Base-by-base conservation (phyloP, 1,284 basidiomycete species). In the Ceraceosorus bombacis region DNA sequence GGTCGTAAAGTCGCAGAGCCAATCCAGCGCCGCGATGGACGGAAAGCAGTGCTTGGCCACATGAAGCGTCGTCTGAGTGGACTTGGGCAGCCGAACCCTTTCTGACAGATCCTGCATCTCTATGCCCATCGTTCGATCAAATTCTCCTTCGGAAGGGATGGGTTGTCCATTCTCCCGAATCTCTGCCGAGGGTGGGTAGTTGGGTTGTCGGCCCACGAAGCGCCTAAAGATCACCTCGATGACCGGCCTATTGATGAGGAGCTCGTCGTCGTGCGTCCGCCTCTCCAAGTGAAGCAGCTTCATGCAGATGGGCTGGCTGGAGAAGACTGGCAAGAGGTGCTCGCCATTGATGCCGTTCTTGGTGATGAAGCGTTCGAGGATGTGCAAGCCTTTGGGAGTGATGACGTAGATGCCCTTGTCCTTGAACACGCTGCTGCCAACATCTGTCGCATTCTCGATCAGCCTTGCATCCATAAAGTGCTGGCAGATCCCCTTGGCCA, bases 401-500 rank as follows among this genome's bases (percentile, higher is more conserved):
- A 96, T 84, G 73, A 89, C 84, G 80, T 92, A 99, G 61, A 97
- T 88, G 64, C 94, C 94, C 56, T 93, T 87, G 73, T 98, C 94
- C 81, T 96, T 96, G 87, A 98, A 98, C 51, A 88, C 82, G 71
- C 87, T 87, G 27, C 88, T 88, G 39, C 83, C 82, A 17, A 88
- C 86, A 79, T 98, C 95, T 15, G 89, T 86, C 10, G 92, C 93
- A 77, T 96, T 96, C 79, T 96, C 93, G 68, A 98, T 92, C 66
- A 98, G 83, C 63, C 92, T 88, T 55, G 94, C 93, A 68, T 98
- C 94, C 89, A 99, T 94, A 77, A 97, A 98, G 76, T 97, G 93
- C 80, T 98, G 94, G 80, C 91, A 91, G 85, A 98, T 97, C 41
- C 90, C 91, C 81, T 96, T 95, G 63, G 95, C 95, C 88, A 98